A percentile compares a stretch with the other conserved stretches of the same genome.
phyloP scores from a whole-genome alignment of 78 protist species.

The Goniomonas avonlea region DNA sequence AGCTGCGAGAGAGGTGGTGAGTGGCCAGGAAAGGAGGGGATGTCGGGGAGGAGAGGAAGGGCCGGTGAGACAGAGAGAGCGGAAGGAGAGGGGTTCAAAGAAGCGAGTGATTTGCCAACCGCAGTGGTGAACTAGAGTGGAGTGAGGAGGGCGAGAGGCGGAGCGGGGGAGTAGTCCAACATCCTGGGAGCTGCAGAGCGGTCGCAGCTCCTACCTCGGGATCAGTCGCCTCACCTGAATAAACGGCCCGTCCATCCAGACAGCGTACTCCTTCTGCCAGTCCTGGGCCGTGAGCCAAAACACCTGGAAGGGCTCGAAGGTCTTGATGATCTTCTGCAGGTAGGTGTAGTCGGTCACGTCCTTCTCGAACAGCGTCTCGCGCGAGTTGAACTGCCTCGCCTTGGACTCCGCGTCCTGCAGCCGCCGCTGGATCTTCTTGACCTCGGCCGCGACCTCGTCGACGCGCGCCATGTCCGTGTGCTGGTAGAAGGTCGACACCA shows the following conservation, averaged over 20 bases:
- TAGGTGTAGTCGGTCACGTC: slow-evolving; percentile 42
- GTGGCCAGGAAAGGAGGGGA: too few relatives aligned
- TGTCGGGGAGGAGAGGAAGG: too few relatives aligned
- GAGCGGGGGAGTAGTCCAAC: too few relatives aligned
- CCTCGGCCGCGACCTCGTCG: slow-evolving; percentile 44
- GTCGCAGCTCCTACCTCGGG: too few relatives aligned
- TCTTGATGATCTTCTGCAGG: slow-evolving; percentile 22
- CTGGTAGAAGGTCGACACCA: slow-evolving; percentile 23
- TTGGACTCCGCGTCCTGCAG: slow-evolving; percentile 2
- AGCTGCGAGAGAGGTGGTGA: too few relatives aligned
- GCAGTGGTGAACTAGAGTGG: too few relatives aligned
- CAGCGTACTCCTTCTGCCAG: neutral
- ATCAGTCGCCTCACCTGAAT: too few relatives aligned
- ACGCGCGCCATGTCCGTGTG: slow-evolving; percentile 35
- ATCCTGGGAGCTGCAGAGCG: too few relatives aligned
- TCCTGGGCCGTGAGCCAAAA: slow-evolving; percentile 16
- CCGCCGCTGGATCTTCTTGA: slow-evolving; percentile 14
- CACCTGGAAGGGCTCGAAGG: slow-evolving; percentile 30
- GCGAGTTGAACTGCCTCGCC: slow-evolving; percentile 32
- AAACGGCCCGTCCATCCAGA: slow-evolving; percentile 33
- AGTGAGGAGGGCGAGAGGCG: too few relatives aligned
- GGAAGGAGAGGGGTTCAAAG: too few relatives aligned
- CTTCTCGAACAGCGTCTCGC: slow-evolving; percentile 58
- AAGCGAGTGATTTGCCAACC: too few relatives aligned
- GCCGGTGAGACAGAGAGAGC: too few relatives aligned